Evolutionary conservation across 768 basidiomycete genomes (phyloP), one percentile per base, ranked within the genome.

Genomic region (Panaeolus papilionaceus): DNA sequence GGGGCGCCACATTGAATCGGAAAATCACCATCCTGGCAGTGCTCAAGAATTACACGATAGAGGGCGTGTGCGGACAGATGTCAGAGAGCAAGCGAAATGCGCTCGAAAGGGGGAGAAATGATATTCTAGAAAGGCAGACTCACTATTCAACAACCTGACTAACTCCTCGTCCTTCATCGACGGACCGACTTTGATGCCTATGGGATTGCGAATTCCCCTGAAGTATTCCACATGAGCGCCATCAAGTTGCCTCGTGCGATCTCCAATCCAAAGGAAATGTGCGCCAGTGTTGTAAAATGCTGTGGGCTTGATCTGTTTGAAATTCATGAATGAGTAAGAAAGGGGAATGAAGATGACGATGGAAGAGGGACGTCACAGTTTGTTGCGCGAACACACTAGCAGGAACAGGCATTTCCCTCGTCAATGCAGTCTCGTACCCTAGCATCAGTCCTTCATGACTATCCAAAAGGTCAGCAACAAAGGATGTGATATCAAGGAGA

Each of bases 191-290:
- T 99, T 99, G 81, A 98, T 88, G 2, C 98, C 98, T 67, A 98
- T 94, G 1, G 95, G 95, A 75, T 98, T 97, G 62, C 94, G 84
- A 64, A 98, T 92, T 7, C 95, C 95, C 66, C 93, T 84, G 80
- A 96, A 96, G 78, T 96, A 96, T 80, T 99, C 97, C 38, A 98
- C 90, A 76, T 99, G 98, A 3, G 96, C 98, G 7, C 96, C 95
- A 58, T 89, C 87, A 0, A 99, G 82, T 78, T 97, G 94, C 45
- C 97, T 83, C 4, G 97, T 99, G 63, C 97, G 88, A 79, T 99
- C 98, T 0, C 97, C 97, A 64, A 99, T 94, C 97, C 97, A 99
- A 62, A 98, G 78, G 79, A 98, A 97, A 77, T 96, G 96, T 8
- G 95, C 93, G 2, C 94, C 94, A 16, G 93, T 92, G 75, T 98